These are phyloP conservation scores for Periconia digitata DNA, from an alignment of 2,329 filamentous ascomycete species.

Conservation along the genomic window DNA sequence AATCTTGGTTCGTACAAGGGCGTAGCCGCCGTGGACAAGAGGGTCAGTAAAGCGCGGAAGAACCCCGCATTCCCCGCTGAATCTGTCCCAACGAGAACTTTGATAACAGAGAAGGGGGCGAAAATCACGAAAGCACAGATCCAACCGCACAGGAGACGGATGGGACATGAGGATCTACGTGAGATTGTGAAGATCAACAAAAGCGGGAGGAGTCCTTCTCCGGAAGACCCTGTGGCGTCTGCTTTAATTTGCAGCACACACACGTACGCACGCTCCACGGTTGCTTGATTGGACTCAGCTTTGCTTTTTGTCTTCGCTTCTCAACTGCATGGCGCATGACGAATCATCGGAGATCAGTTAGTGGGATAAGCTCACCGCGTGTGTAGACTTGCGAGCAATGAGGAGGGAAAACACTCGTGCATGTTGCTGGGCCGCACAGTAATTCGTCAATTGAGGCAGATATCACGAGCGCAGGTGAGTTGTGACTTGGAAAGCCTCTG, in stretches of 20 bases:
- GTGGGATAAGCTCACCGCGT: not conserved
- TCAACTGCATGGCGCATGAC: not conserved
- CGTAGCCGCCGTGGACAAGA: not conserved
- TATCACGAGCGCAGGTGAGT: conserved; percentile 3
- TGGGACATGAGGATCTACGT: not conserved
- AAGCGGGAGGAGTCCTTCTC: conserved; percentile 4
- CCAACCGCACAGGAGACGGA: too few relatives aligned
- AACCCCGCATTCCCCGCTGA: not conserved
- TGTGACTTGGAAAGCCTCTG: too few relatives aligned
- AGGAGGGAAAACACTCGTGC: conserved; percentile 1
- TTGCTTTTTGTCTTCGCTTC: not conserved
- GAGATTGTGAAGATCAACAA: not conserved
- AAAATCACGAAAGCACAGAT: not conserved
- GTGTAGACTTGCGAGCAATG: not conserved
- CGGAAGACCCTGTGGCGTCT: conserved; percentile 9
- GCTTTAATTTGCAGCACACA: too few relatives aligned
- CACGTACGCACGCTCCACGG: too few relatives aligned
- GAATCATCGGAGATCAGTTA: not conserved
- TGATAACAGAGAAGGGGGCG: too few relatives aligned
- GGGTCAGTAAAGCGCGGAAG: not conserved
- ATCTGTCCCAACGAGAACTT: too few relatives aligned
- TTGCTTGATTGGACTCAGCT: too few relatives aligned
- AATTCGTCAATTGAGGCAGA: conserved; percentile 11
- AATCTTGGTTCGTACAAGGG: not conserved
- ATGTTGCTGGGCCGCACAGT: not conserved